Conservation (phyloP, 2,329 filamentous ascomycete species). For the Stachybotrys echinatus region DNA sequence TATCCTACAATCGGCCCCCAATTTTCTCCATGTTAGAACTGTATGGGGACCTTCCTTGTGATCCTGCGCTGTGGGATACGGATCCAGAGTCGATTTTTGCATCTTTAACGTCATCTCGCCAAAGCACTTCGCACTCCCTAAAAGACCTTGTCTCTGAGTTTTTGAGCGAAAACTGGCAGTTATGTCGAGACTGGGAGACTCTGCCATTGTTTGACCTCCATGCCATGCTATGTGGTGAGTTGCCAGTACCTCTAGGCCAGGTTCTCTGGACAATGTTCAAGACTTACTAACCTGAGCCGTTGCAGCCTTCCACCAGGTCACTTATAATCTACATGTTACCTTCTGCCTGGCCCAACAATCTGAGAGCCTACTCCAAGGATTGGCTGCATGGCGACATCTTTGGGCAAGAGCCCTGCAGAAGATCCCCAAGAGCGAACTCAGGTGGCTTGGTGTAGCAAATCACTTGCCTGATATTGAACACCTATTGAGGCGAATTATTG, state of each 20-base stretch:
- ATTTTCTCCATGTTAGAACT: constrained; percentile 1
- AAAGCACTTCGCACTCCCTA: neutral
- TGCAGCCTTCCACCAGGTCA: constrained; percentile 2
- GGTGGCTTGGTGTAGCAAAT: neutral
- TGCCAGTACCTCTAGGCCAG: neutral
- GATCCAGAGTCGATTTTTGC: neutral
- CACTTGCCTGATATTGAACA: neutral
- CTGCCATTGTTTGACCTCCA: neutral
- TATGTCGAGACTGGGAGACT: neutral
- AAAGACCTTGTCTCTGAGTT: neutral
- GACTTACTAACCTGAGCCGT: too few species aligned
- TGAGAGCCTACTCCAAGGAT: neutral
- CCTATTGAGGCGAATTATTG: neutral
- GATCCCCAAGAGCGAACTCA: neutral
- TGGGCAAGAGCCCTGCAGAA: neutral
- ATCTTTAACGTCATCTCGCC: neutral
- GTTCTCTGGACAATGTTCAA: neutral
- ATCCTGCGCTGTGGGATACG: neutral
- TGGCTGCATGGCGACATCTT: neutral
- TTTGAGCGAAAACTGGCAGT: neutral
- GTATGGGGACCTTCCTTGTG: neutral
- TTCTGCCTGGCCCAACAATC: neutral
- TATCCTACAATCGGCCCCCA: neutral
- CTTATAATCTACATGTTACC: neutral
- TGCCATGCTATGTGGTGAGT: constrained; percentile 1